phyloP scores from a whole-genome alignment of 768 basidiomycete species.

The Lenzites betulinus region DNA sequence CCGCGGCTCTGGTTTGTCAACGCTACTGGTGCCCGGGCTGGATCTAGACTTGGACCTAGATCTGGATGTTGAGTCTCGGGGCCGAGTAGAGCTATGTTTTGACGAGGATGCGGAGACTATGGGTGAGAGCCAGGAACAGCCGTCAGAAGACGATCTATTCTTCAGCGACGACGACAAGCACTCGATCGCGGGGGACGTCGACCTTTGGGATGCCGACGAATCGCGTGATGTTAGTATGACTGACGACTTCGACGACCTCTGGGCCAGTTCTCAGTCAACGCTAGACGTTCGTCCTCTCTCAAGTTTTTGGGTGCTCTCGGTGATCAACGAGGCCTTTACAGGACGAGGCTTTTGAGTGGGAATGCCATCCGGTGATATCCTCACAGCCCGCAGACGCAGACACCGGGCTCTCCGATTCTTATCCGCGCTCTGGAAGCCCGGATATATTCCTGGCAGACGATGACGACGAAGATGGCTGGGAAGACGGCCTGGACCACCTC shows the following conservation, averaged over 20 bases:
- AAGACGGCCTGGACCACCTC: not conserved
- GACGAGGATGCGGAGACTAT: slow-evolving; percentile 8
- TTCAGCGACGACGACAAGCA: not conserved
- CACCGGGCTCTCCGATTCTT: not conserved
- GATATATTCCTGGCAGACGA: slow-evolving; percentile 7
- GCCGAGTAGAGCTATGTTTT: slow-evolving; percentile 7
- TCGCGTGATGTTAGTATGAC: not conserved
- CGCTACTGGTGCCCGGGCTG: not conserved
- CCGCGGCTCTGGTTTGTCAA: not conserved
- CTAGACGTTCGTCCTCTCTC: slow-evolving; percentile 11
- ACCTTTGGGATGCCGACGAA: not conserved
- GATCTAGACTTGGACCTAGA: slow-evolving; percentile 6
- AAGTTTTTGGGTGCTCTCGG: not conserved
- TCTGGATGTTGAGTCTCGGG: not conserved
- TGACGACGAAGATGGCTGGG: slow-evolving; percentile 12
- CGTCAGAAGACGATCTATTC: not conserved
- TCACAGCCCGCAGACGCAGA: not conserved
- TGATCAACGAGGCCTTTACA: not conserved
- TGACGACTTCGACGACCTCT: slow-evolving; percentile 11
- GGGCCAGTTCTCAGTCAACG: slow-evolving; percentile 17
- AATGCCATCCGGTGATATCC: not conserved
- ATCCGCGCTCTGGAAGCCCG: not conserved
- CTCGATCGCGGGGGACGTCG: not conserved
- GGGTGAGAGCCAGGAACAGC: slow-evolving; percentile 3
- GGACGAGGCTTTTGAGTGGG: slow-evolving; percentile 6